These are phyloP conservation scores for Hydrangea macrophylla DNA, from an alignment of 148 eudicot genomes.

Conservation along the genomic window DNA sequence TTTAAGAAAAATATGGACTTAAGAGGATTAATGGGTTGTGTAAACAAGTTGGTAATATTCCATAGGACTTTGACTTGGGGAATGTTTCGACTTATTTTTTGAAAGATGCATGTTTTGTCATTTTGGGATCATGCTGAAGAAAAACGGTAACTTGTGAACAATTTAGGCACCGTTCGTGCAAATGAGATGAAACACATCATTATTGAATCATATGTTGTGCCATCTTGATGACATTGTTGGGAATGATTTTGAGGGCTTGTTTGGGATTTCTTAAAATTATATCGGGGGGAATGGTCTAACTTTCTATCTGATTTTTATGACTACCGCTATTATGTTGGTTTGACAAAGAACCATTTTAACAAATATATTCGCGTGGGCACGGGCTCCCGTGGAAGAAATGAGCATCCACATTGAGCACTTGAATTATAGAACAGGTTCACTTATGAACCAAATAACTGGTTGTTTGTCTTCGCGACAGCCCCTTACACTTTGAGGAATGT, in stretches of 20 bases:
- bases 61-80: background rate
- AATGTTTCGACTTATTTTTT: conserved; percentile 4
- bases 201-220: background rate
- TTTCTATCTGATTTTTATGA: no score
- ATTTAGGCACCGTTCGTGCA: background rate
- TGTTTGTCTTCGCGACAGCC: no score
- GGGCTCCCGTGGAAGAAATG: no score
- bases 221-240: background rate
- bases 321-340: no score
- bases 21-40: background rate
- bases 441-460: no score
- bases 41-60: background rate
- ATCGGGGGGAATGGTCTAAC: no score
- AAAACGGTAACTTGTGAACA: background rate
- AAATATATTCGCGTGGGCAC: no score
- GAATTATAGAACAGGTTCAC: no score
- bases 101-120: background rate
- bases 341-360: no score
- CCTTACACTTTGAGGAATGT: background rate
- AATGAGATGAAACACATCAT: background rate
- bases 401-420: no score
- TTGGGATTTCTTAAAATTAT: no score
- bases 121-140: background rate
- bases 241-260: background rate
- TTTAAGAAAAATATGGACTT: background rate